These are phyloP conservation scores for Neohortaea acidophila DNA, from an alignment of 495 filamentous ascomycete species.

Conservation along the genomic window DNA sequence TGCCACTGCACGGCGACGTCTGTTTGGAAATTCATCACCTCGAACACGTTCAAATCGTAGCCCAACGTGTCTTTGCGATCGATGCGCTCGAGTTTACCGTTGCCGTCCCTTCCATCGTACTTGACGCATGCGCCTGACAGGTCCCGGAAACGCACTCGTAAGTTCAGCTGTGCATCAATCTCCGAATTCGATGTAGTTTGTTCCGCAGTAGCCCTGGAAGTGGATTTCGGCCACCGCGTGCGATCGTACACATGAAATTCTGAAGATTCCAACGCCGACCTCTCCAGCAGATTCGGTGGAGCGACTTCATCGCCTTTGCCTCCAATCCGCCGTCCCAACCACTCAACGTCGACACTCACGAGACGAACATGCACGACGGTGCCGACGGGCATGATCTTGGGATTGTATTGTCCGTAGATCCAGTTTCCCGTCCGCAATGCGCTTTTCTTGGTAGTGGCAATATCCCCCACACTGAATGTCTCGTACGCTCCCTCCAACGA, in stretches of 20 bases:
- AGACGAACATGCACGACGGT: slow-evolving; percentile 36
- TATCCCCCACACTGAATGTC: slow-evolving; percentile 30
- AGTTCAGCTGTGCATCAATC: slow-evolving; percentile 24
- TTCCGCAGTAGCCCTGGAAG: neutral
- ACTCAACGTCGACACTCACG: slow-evolving; percentile 31
- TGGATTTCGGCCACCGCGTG: slow-evolving; percentile 8
- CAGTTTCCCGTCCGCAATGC: slow-evolving; percentile 37
- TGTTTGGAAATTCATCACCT: slow-evolving; percentile 32
- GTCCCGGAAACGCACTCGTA: slow-evolving; percentile 40
- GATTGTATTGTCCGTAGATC: slow-evolving; percentile 35
- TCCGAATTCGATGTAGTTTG: slow-evolving; percentile 13
- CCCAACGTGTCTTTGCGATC: slow-evolving; percentile 36
- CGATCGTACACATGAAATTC: slow-evolving; percentile 23
- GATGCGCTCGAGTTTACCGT: slow-evolving; percentile 28
- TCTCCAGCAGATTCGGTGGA: slow-evolving; percentile 14
- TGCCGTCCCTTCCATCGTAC: slow-evolving; percentile 27
- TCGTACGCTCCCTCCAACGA: slow-evolving; percentile 13
- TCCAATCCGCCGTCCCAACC: slow-evolving; percentile 27
- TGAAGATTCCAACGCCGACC: slow-evolving; percentile 16
- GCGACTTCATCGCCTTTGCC: neutral
- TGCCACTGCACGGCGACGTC: slow-evolving; percentile 44
- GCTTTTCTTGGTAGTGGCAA: slow-evolving; percentile 33
- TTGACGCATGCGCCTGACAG: slow-evolving; percentile 32
- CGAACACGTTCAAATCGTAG: slow-evolving; percentile 43
- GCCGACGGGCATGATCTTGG: slow-evolving; percentile 28